Evolutionary conservation across 176 grass and related monocot species (phyloP).

Genomic region (Secale cereale): DNA sequence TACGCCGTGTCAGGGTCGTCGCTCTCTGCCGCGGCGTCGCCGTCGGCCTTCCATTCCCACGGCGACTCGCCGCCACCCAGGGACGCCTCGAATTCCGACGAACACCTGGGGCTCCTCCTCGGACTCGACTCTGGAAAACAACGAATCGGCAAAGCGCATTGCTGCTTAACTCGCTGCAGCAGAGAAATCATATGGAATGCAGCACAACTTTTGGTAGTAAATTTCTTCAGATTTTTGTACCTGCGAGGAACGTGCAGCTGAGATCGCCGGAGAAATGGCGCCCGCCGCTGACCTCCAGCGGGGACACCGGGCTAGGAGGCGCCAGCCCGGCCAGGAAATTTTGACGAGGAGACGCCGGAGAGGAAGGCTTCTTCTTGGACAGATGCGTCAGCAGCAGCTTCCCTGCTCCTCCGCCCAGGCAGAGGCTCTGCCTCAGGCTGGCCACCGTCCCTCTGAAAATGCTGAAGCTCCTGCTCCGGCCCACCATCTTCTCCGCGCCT

Average conservation of each 20-base stretch:
- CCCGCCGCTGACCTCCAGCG: constrained; percentile 45
- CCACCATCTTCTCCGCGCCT: constrained; percentile 11
- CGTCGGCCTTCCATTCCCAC: constrained; percentile 19
- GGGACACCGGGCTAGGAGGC: constrained; percentile 70
- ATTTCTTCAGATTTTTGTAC: constrained; percentile 11
- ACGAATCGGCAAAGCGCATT: neutral
- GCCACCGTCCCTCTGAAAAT: constrained; percentile 53
- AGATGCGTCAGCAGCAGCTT: constrained; percentile 37
- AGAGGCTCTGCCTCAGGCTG: constrained; percentile 47
- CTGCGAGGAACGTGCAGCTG: constrained; percentile 37
- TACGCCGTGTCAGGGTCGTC: constrained; percentile 34
- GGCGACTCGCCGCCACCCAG: constrained; percentile 27
- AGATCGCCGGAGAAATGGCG: constrained; percentile 38
- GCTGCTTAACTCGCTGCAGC: neutral
- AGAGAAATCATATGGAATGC: neutral
- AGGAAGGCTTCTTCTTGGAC: constrained; percentile 30
- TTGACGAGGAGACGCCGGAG: too few relatives aligned
- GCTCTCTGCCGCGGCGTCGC: constrained; percentile 9
- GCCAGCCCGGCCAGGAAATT: constrained; percentile 29
- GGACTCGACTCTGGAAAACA: constrained; percentile 23
- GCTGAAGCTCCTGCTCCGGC: constrained; percentile 32
- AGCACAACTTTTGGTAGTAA: neutral
- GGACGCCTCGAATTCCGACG: constrained; percentile 23
- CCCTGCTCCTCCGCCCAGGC: neutral
- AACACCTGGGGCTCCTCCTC: constrained; percentile 21